Conservation (phyloP, 495 filamentous ascomycete genomes). For the Lasiosphaeris hirsuta region DNA sequence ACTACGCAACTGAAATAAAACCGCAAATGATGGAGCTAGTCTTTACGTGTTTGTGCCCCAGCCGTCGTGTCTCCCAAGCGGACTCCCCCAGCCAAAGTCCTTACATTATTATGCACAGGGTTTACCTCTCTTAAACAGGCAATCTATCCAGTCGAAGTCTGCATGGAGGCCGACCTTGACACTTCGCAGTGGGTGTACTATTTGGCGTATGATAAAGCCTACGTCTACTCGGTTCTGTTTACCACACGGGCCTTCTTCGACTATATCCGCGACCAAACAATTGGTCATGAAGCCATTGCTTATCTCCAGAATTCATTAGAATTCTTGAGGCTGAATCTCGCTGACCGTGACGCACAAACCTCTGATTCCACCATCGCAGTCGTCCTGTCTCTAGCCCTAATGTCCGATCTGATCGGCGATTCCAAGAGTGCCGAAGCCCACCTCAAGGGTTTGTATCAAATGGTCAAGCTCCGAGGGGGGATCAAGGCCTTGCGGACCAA, state of each 20-base stretch:
- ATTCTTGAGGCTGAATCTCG: slow-evolving; percentile 14
- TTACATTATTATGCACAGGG: background rate
- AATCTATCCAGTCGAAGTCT: slow-evolving; percentile 16
- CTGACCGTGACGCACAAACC: background rate
- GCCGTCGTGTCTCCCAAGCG: background rate
- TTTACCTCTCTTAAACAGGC: slow-evolving; percentile 13
- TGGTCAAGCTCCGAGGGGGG: slow-evolving; percentile 38
- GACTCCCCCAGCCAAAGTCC: background rate
- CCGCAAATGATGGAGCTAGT: background rate
- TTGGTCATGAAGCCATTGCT: slow-evolving; percentile 1
- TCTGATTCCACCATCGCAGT: slow-evolving; percentile 33
- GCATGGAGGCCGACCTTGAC: slow-evolving; percentile 2
- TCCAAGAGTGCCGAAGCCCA: slow-evolving; percentile 29
- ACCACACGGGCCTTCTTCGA: slow-evolving; percentile 16
- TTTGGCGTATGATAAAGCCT: slow-evolving; percentile 18
- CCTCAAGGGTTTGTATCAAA: slow-evolving; percentile 32
- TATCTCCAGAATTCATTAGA: slow-evolving; percentile 13
- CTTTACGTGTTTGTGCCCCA: background rate
- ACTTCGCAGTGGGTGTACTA: slow-evolving; percentile 13
- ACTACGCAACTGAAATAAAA: background rate
- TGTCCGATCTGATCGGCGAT: slow-evolving; percentile 30
- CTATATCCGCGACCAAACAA: background rate
- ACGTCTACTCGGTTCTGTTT: slow-evolving; percentile 14
- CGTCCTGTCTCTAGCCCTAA: slow-evolving; percentile 28
- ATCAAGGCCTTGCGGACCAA: slow-evolving; percentile 10